Evolutionary conservation across 768 basidiomycete genomes (phyloP).

Genomic region (Terana coerulea): DNA sequence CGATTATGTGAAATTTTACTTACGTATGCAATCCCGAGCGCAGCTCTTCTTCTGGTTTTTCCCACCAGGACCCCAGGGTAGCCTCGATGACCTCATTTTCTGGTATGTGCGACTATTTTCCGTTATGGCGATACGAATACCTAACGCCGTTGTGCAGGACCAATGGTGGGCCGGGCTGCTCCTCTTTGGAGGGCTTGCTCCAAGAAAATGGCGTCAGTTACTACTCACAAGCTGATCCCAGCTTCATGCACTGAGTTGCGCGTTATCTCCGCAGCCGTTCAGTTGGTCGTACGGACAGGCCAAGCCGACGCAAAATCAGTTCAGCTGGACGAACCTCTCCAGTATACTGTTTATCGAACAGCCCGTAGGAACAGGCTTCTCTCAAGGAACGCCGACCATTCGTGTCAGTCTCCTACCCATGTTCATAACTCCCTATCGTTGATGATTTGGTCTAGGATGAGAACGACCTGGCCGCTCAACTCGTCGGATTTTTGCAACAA

Average conservation of each 20-base stretch:
- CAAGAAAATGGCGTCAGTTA: conserved; percentile 69
- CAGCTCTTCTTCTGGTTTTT: conserved; percentile 86
- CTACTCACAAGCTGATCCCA: not conserved
- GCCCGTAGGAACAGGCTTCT: conserved; percentile 77
- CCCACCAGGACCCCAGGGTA: conserved; percentile 71
- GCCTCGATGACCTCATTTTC: conserved; percentile 69
- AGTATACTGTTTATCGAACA: conserved; percentile 76
- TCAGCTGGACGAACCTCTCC: conserved; percentile 79
- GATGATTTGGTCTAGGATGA: conserved; percentile 37
- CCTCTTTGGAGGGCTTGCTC: conserved; percentile 64
- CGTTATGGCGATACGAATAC: not conserved
- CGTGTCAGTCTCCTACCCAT: conserved; percentile 19
- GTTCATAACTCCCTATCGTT: not conserved
- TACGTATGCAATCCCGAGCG: not conserved
- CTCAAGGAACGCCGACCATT: conserved; percentile 64
- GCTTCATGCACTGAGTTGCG: not conserved
- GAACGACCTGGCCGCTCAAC: conserved; percentile 51
- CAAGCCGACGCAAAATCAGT: conserved; percentile 57
- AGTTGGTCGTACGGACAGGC: conserved; percentile 63
- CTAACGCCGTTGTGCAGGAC: conserved; percentile 42
- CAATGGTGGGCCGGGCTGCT: conserved; percentile 80
- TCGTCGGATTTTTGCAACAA: conserved; percentile 65
- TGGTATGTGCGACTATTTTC: conserved; percentile 42
- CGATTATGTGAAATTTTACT: not conserved
- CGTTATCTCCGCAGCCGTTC: conserved; percentile 48